Evolutionary conservation across 2,329 filamentous ascomycete species (phyloP).

Genomic region (Diplodia corticola): DNA sequence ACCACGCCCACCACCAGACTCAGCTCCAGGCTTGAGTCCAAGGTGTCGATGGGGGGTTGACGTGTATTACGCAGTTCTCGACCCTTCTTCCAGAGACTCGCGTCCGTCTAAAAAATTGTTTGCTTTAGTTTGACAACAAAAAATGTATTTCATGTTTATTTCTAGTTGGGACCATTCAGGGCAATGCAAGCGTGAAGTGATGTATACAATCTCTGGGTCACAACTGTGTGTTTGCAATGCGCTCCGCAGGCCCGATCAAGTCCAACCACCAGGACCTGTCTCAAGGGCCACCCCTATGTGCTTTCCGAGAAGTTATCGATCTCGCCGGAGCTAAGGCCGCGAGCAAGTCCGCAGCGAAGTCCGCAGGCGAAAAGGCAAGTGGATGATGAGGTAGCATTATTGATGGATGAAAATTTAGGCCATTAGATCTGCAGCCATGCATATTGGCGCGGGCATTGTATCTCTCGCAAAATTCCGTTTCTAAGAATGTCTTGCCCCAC

Average conservation of each 20-base stretch:
- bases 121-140: background rate
- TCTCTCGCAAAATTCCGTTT: background rate
- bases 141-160: background rate
- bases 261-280: background rate
- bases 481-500: background rate
- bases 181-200: too few species aligned
- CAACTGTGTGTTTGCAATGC: background rate
- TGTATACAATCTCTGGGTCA: too few species aligned
- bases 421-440: background rate
- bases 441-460: background rate
- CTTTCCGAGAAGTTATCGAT: background rate
- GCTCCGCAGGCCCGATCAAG: background rate
- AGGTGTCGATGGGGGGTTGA: background rate
- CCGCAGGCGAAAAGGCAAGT: background rate
- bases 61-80: background rate
- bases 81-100: background rate
- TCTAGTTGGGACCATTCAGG: background rate
- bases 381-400: background rate
- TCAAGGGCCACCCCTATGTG: background rate
- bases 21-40: conserved; percentile 6
- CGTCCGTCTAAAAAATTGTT: background rate
- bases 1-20: conserved; percentile 12
- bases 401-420: background rate
- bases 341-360: background rate
- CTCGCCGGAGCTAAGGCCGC: background rate